Evolutionary conservation across 1,139 yeast genomes (phyloP), one percentile per base, ranked within the genome.

Genomic region (Magnusiomyces fungicola): DNA sequence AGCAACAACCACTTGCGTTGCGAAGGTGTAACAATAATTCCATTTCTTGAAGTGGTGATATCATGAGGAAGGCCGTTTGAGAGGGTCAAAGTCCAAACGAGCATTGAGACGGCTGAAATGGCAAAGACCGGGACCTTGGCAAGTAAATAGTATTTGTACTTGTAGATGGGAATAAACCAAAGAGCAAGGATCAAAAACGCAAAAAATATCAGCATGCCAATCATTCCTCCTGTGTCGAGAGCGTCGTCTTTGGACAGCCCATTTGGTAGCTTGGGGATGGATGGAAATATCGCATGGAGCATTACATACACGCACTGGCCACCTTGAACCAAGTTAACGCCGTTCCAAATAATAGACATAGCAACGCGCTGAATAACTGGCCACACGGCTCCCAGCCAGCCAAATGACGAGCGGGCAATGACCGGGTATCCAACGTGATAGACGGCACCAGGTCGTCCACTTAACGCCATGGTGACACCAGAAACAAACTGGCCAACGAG

Each of bases 401-500:
- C 95, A 69, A 84, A 86, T 2, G 88, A 68, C 1, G 88, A 76
- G 58, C 95, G 72, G 29, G 80, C 78, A 19, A 83, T 74, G 21
- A 86, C 85, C 1, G 95, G 94, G 71, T 84, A 86, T 0, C 90
- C 80, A 51, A 85, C 72, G 61, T 85, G 92, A 61, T 85, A 83
- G 55, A 74, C 74, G 2, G 87, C 73, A 60, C 95, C 95, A 41
- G 83, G 75, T 59, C 90, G 71, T 22, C 90, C 82, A 32, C 83
- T 75, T 24, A 79, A 63, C 23, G 78, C 75, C 45, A 85, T 82
- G 61, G 83, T 82, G 1, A 74, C 59, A 59, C 83, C 85, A 53
- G 80, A 79, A 47, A 81, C 63, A 33, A 73, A 62, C 63, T 81
- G 81, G 14, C 88, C 88, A 24, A 81, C 57, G 37, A 59, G 43